A percentile compares a stretch with the other conserved stretches of the same genome.
Conservation (phyloP, 805 yeast genomes). For the Saccharomycopsis microspora region DNA sequence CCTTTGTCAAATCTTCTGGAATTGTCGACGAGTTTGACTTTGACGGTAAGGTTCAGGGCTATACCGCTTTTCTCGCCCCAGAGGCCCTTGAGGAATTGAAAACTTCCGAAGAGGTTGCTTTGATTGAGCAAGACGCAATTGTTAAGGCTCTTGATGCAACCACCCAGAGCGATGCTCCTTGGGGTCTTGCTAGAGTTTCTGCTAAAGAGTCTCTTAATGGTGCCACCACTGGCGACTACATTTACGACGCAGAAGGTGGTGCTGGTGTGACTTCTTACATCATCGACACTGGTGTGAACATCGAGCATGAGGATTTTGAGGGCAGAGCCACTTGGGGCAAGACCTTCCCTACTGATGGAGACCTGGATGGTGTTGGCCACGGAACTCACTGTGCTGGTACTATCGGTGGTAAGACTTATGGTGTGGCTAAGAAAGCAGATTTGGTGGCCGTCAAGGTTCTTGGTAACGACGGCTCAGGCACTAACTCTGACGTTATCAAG, state of each 20-base stretch:
- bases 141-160: constrained; percentile 27
- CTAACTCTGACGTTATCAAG: constrained; percentile 49
- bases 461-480: constrained; percentile 45
- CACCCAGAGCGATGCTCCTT: constrained; percentile 52
- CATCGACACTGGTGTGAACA: constrained; percentile 44
- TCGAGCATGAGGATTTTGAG: constrained; percentile 41
- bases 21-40: constrained; percentile 54
- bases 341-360: constrained; percentile 33
- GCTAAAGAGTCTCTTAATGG: constrained; percentile 50
- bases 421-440: constrained; percentile 48
- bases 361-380: constrained; percentile 48
- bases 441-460: constrained; percentile 52
- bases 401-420: constrained; percentile 44
- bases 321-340: constrained; percentile 57
- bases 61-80: constrained; percentile 73
- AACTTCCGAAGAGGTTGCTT: constrained; percentile 47
- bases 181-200: constrained; percentile 65
- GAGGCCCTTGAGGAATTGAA: constrained; percentile 65
- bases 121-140: constrained; percentile 50
- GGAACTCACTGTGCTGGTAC: constrained; percentile 63
- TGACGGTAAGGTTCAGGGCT: constrained; percentile 44
- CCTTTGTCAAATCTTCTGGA: constrained; percentile 18
- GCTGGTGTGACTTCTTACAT: constrained; percentile 46
- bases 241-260: constrained; percentile 49
- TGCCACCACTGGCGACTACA: constrained; percentile 37